A percentile compares a stretch with the other conserved stretches of the same genome.
phyloP scores from a whole-genome alignment of 177 flowering plant genomes.

The Telopea speciosissima region DNA sequence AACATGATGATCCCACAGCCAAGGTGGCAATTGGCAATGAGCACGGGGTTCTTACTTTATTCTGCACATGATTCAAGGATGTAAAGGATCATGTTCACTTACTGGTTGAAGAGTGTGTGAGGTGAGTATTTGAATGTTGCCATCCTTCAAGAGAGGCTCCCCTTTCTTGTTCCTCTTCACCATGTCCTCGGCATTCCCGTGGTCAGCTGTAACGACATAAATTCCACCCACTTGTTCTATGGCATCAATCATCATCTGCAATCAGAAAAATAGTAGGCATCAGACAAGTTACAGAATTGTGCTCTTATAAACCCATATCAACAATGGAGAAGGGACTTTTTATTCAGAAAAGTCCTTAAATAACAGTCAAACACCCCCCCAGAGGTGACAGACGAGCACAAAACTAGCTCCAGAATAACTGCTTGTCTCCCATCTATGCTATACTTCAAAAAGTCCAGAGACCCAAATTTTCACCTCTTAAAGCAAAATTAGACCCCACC shows the following conservation, averaged over 20 bases:
- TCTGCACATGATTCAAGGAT: neutral
- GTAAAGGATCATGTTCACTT: conserved; percentile 21
- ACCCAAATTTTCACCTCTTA: neutral
- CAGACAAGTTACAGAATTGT: neutral
- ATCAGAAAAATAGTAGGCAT: neutral
- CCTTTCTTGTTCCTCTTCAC: conserved; percentile 91
- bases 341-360: neutral
- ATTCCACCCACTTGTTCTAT: conserved; percentile 93
- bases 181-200: conserved; percentile 99
- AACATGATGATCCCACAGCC: neutral
- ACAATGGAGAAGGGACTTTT: neutral
- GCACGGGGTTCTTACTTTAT: neutral
- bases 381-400: neutral
- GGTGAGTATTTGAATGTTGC: conserved; percentile 82
- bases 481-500: too few relatives aligned
- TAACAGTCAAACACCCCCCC: neutral
- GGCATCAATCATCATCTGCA: conserved; percentile 91
- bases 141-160: conserved; percentile 65
- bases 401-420: neutral
- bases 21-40: neutral
- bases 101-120: conserved; percentile 96
- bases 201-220: conserved; percentile 92
- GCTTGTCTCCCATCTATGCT: neutral
- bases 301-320: neutral
- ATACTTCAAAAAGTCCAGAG: neutral